Evolutionary conservation across 768 basidiomycete species (phyloP).

Genomic region (Coprinopsis marcescibilis): DNA sequence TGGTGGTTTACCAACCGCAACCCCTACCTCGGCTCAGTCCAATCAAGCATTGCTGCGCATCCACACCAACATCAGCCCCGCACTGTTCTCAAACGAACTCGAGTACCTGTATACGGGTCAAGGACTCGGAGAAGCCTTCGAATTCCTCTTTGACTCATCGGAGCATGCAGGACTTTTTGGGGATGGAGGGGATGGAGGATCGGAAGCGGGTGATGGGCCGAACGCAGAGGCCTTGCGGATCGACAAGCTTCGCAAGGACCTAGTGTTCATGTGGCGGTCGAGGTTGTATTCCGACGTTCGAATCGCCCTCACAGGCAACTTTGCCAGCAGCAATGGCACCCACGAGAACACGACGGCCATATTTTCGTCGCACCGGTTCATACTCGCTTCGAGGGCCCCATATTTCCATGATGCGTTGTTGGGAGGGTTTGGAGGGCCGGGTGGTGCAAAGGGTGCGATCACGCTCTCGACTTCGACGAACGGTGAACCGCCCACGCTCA

Average conservation of each 20-base stretch:
- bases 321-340: slow-evolving; percentile 42
- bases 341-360: slow-evolving; percentile 72
- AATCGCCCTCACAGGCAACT: slow-evolving; percentile 69
- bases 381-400: slow-evolving; percentile 81
- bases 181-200: slow-evolving; percentile 10
- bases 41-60: slow-evolving; percentile 65
- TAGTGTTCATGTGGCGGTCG: slow-evolving; percentile 96
- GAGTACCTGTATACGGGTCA: slow-evolving; percentile 94
- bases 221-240: slow-evolving; percentile 49
- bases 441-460: too few relatives aligned
- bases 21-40: slow-evolving; percentile 32
- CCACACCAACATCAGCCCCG: slow-evolving; percentile 63
- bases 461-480: too few relatives aligned
- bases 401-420: slow-evolving; percentile 85
- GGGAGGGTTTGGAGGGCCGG: slow-evolving; percentile 59
- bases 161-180: slow-evolving; percentile 20
- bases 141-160: slow-evolving; percentile 75
- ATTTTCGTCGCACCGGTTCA: slow-evolving; percentile 90
- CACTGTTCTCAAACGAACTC: slow-evolving; percentile 83
- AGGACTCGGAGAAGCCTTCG: slow-evolving; percentile 82
- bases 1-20: slow-evolving; percentile 38
- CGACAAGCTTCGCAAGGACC: slow-evolving; percentile 86
- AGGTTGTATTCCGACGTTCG: slow-evolving; percentile 90
- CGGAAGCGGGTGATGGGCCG: slow-evolving; percentile 11
- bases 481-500: slow-evolving; percentile 51